phyloP scores from a whole-genome alignment of 768 basidiomycete genomes.

The Naematelia aurantialba region DNA sequence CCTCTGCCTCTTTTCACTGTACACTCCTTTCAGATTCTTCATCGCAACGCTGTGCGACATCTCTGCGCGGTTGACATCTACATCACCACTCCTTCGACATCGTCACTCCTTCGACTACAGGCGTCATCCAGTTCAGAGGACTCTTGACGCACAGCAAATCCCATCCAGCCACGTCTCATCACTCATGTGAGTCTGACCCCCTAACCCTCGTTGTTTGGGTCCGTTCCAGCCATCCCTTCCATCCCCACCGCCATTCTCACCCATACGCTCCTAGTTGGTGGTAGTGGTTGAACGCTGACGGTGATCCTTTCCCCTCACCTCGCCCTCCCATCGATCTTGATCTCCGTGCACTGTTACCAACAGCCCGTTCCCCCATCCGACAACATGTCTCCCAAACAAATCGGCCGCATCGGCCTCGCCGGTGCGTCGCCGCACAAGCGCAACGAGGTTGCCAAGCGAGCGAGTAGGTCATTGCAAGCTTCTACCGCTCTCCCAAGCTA shows the following conservation, averaged over 20 bases:
- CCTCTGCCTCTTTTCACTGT: background rate
- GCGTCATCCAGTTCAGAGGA: background rate
- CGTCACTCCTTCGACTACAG: background rate
- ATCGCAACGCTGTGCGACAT: background rate
- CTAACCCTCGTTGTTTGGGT: background rate
- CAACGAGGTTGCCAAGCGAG: conserved; percentile 14
- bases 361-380: background rate
- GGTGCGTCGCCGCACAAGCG: conserved; percentile 19
- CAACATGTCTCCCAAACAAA: background rate
- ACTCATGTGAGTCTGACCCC: background rate
- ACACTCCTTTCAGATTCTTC: background rate
- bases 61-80: background rate
- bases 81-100: background rate
- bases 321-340: background rate
- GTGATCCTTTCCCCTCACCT: background rate
- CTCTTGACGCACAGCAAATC: background rate
- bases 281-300: background rate
- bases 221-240: background rate
- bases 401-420: conserved; percentile 31
- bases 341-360: background rate
- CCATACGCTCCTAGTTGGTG: background rate
- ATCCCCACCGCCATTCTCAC: background rate
- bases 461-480: background rate
- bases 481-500: background rate
- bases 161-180: background rate